A percentile compares a stretch with the other conserved stretches of the same genome.
Evolutionary conservation across 148 eudicot genomes (phyloP).

Genomic region (Spergularia marina): DNA sequence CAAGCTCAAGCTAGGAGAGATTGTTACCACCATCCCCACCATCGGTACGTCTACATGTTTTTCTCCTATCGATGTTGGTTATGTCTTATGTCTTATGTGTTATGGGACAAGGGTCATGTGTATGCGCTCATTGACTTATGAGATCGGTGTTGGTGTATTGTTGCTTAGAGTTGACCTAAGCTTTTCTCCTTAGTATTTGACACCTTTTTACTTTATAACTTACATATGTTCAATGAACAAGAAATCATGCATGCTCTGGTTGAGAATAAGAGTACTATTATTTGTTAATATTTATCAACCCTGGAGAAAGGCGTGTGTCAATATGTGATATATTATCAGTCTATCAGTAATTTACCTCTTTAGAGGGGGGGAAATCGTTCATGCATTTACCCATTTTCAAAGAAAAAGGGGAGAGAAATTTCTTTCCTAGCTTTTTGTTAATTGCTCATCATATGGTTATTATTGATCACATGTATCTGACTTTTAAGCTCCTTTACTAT

Average conservation of each 20-base stretch:
- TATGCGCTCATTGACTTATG: neutral
- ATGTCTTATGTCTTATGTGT: neutral
- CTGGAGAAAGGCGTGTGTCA: neutral
- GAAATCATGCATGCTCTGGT: neutral
- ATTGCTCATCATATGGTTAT: neutral
- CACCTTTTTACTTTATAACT: neutral
- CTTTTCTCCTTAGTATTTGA: neutral
- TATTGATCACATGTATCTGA: neutral
- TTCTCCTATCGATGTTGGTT: neutral
- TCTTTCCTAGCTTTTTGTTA: neutral
- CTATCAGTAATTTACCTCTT: neutral
- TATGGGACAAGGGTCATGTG: neutral
- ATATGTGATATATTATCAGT: neutral
- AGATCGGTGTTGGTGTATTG: neutral
- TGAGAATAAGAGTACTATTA: neutral
- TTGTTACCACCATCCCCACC: constrained; percentile 62
- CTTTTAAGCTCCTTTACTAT: neutral
- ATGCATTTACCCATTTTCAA: neutral
- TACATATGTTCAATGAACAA: neutral
- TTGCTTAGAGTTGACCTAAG: neutral
- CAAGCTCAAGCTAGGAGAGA: constrained; percentile 60
- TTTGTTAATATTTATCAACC: neutral
- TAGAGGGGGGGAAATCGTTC: neutral
- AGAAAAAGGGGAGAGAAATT: neutral
- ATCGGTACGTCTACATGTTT: constrained; percentile 23